These are phyloP conservation scores for Mortierella sp. DNA, from an alignment of 371 early-diverging fungal species.

Conservation along the genomic window DNA sequence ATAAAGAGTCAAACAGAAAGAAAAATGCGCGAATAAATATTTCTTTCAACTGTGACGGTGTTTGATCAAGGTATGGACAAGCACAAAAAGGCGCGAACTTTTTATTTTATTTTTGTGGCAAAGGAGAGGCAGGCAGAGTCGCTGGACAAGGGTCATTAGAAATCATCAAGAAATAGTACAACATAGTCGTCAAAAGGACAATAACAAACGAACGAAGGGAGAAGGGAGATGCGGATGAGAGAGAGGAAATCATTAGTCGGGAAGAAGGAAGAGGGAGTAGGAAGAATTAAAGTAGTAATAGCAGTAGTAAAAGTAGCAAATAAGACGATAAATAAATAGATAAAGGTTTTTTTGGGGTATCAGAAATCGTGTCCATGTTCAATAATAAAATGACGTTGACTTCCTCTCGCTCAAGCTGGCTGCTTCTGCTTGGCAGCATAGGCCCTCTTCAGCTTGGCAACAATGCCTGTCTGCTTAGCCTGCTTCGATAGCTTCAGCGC, in stretches of 20 bases:
- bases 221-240: background rate
- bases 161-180: background rate
- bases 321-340: background rate
- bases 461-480: slow-evolving; percentile 34
- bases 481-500: slow-evolving; percentile 62
- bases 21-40: background rate
- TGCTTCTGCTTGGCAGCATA: slow-evolving; percentile 20
- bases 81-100: background rate
- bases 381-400: background rate
- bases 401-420: background rate
- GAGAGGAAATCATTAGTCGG: background rate
- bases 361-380: background rate
- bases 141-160: background rate
- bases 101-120: slow-evolving; percentile 2
- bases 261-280: background rate
- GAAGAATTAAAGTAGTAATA: background rate
- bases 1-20: background rate
- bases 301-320: background rate
- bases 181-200: background rate
- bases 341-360: background rate
- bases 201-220: background rate
- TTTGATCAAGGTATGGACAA: background rate
- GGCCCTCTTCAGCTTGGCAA: slow-evolving; percentile 31
- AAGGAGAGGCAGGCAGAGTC: slow-evolving; percentile 10
- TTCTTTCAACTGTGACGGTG: background rate